Percentiles rank a stretch among this genome's conserved stretches.
These are phyloP conservation scores for Epithele typhae DNA, from an alignment of 768 basidiomycete genomes.

Conservation along the genomic window DNA sequence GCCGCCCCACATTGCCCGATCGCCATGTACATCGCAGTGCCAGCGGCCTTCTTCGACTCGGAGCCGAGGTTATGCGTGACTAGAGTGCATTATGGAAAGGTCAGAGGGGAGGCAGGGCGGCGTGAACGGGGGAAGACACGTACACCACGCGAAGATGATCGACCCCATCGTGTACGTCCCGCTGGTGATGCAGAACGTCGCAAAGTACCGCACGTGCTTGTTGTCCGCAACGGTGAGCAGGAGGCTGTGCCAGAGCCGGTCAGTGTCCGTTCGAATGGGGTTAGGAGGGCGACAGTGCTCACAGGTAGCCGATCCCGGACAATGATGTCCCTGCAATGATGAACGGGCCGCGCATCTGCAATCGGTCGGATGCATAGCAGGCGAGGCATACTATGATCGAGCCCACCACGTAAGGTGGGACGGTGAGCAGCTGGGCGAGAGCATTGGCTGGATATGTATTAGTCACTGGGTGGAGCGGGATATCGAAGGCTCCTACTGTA, in stretches of 20 bases:
- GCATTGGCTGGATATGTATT: slow-evolving; percentile 44
- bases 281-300: slow-evolving; percentile 19
- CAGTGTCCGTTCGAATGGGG: not conserved
- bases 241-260: slow-evolving; percentile 22
- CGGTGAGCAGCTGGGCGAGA: slow-evolving; percentile 64
- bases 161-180: slow-evolving; percentile 75
- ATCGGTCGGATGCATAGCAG: slow-evolving; percentile 58
- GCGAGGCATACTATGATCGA: slow-evolving; percentile 52
- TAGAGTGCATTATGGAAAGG: slow-evolving; percentile 24
- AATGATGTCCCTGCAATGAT: slow-evolving; percentile 41
- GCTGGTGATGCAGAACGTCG: slow-evolving; percentile 68
- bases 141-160: slow-evolving; percentile 72
- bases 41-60: slow-evolving; percentile 72
- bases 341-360: slow-evolving; percentile 54
- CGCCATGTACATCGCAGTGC: slow-evolving; percentile 75
- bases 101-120: too few relatives aligned
- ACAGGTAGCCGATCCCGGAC: slow-evolving; percentile 62
- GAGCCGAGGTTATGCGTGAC: slow-evolving; percentile 74
- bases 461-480: not conserved
- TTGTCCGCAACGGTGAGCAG: slow-evolving; percentile 50
- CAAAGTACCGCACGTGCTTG: slow-evolving; percentile 63
- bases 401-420: slow-evolving; percentile 73
- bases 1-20: slow-evolving; percentile 77
- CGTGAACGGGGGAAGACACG: slow-evolving; percentile 24
- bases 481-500: slow-evolving; percentile 45